Base-by-base conservation (phyloP, 2,329 filamentous ascomycete genomes). In the Apiospora koreana region DNA sequence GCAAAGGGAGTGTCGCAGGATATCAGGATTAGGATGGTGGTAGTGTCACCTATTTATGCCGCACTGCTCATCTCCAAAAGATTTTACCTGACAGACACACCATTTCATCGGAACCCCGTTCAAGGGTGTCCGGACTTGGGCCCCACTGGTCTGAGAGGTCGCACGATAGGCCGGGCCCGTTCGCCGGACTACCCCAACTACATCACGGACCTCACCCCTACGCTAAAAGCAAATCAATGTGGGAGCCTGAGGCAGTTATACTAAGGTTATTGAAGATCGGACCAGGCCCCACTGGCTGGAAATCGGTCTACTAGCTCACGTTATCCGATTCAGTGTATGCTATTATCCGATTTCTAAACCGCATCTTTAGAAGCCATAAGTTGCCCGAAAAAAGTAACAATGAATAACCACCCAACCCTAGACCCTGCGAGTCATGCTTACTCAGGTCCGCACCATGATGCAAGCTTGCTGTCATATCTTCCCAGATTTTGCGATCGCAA, bases 51-150 rank as follows among this genome's bases (percentile, higher is more conserved):
- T 62, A 62, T 62, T 38, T 62, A 62, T 38, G 31, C 31, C 3
- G 9, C 28, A n/a, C 7, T 46, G 43, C 5, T 5, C 18, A n/a
- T 21, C 21, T 10, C 50, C 10, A 12, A 38, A 62, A 38, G 54
- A 3, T 38, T 38, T 38, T 12, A 18, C 12, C 42, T 42, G 25
- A 68, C 48, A 38, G 41, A 18, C 41, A 28, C 31, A 21, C 18
- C 21, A 25, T 64, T 70, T 67, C 65, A 58, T 70, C 69, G 69
- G 69, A 68, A 68, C 69, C 65, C 69, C 69, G 69, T 31, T n/a
- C 48, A 64, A 6, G 65, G 65, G n/a, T 38, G 69, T 70, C 69
- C 69, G 69, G 69, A 68, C 65, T 54, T 38, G 65, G 28, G 43
- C 69, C 62, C 69, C 58, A 66, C 50, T 64, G 54, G 31, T 31